Evolutionary conservation across 306 rosid species (phyloP).

Genomic region (Vigna unguiculata): DNA sequence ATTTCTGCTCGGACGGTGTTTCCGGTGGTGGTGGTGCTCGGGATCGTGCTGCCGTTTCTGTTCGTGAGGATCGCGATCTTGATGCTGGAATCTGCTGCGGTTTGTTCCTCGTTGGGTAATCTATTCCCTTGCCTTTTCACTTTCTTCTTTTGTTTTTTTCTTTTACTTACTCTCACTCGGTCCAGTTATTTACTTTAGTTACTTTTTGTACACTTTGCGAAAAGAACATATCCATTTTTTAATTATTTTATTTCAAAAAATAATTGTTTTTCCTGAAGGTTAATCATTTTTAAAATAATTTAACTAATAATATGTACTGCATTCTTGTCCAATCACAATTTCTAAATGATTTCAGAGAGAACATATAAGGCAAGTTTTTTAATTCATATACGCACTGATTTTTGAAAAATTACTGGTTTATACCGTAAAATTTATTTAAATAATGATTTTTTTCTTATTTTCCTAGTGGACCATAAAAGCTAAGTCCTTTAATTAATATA

Average conservation of each 20-base stretch:
- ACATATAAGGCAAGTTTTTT: too few species aligned
- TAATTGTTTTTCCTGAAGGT: background rate
- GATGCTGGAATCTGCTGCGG: constrained; percentile 80
- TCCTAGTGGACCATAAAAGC: background rate
- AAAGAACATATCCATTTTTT: background rate
- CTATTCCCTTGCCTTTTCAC: background rate
- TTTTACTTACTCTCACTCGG: background rate
- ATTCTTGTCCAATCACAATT: background rate
- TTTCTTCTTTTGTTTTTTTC: background rate
- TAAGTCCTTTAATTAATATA: background rate
- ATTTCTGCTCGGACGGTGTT: constrained; percentile 57
- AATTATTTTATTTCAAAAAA: background rate
- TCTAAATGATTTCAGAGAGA: too few species aligned
- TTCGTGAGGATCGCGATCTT: constrained; percentile 74
- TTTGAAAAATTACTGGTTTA: too few species aligned
- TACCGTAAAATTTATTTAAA: too few species aligned
- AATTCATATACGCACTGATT: too few species aligned
- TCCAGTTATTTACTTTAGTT: background rate
- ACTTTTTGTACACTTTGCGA: background rate
- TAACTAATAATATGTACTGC: background rate
- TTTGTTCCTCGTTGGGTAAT: constrained; percentile 72
- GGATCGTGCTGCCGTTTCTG: constrained; percentile 68
- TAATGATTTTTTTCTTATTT: too few species aligned
- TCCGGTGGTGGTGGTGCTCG: constrained; percentile 64
- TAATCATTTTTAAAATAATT: background rate